Conservation (phyloP, 768 basidiomycete genomes). For the Lyophyllum atratum region DNA sequence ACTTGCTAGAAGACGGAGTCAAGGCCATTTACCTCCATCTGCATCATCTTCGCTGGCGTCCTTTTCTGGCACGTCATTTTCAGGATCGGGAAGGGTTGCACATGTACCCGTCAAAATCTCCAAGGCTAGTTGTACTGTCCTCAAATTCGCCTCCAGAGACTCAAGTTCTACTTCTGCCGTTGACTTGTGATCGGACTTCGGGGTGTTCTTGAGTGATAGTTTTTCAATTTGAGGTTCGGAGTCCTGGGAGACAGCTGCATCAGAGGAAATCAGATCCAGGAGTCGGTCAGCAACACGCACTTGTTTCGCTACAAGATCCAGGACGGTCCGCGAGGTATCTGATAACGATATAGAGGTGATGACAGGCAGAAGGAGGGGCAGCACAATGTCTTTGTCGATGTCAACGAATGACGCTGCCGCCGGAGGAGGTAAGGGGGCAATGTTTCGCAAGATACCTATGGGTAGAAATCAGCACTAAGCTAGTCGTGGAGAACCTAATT, state of each 20-base stretch:
- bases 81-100: slow-evolving; percentile 82
- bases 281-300: slow-evolving; percentile 36
- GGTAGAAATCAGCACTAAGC: not conserved
- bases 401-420: slow-evolving; percentile 62
- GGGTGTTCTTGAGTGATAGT: slow-evolving; percentile 61
- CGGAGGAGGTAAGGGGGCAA: slow-evolving; percentile 75
- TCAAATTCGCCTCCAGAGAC: slow-evolving; percentile 65
- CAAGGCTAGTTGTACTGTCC: slow-evolving; percentile 79
- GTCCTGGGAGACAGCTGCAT: slow-evolving; percentile 32
- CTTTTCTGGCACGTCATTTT: slow-evolving; percentile 38
- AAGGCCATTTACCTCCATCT: slow-evolving; percentile 16
- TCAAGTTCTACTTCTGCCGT: slow-evolving; percentile 71
- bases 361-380: slow-evolving; percentile 71
- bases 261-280: not conserved
- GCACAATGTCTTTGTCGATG: slow-evolving; percentile 68
- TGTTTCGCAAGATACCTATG: slow-evolving; percentile 74
- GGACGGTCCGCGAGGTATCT: slow-evolving; percentile 49
- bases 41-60: slow-evolving; percentile 35
- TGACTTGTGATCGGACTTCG: slow-evolving; percentile 78
- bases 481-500: not conserved
- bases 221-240: slow-evolving; percentile 55
- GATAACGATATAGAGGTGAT: slow-evolving; percentile 59
- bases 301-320: slow-evolving; percentile 52
- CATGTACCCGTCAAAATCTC: slow-evolving; percentile 90
- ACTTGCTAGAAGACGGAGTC: not conserved